phyloP scores from a whole-genome alignment of 2,329 filamentous ascomycete genomes.

The Fusarium xyrophilum region DNA sequence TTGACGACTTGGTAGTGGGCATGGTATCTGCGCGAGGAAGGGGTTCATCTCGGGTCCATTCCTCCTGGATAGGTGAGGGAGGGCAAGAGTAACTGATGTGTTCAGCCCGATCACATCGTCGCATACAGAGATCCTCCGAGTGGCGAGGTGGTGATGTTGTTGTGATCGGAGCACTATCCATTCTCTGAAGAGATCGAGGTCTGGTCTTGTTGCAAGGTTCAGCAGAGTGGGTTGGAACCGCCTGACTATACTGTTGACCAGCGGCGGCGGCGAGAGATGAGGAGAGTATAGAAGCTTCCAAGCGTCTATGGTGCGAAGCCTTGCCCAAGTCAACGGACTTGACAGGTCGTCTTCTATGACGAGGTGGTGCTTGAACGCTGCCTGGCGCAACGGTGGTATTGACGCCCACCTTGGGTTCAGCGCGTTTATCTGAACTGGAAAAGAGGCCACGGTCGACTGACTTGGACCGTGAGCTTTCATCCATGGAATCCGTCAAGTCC shows the following conservation, averaged over 20 bases:
- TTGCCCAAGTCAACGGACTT: slow-evolving; percentile 53
- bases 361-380: slow-evolving; percentile 56
- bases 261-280: slow-evolving; percentile 47
- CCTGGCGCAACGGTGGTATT: slow-evolving; percentile 69
- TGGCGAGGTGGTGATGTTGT: slow-evolving; percentile 23
- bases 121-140: slow-evolving; percentile 22
- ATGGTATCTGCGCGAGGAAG: slow-evolving; percentile 51
- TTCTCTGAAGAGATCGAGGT: slow-evolving; percentile 56
- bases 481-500: slow-evolving; percentile 46
- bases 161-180: slow-evolving; percentile 42
- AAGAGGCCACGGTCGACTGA: slow-evolving; percentile 71
- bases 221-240: slow-evolving; percentile 53
- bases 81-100: slow-evolving; percentile 50
- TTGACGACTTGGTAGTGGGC: slow-evolving; percentile 58
- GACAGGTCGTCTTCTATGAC: slow-evolving; percentile 54
- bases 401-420: slow-evolving; percentile 67
- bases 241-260: slow-evolving; percentile 53
- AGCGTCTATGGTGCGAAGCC: slow-evolving; percentile 38
- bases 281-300: slow-evolving; percentile 50
- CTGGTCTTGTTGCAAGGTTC: slow-evolving; percentile 50
- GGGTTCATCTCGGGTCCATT: slow-evolving; percentile 42
- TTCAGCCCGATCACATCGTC: slow-evolving; percentile 13
- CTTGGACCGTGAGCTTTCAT: slow-evolving; percentile 61
- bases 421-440: slow-evolving; percentile 67
- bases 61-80: slow-evolving; percentile 55